Evolutionary conservation across 2,329 filamentous ascomycete species (phyloP), one percentile per base, ranked within the genome.

Genomic region (Aureobasidium namibiae): DNA sequence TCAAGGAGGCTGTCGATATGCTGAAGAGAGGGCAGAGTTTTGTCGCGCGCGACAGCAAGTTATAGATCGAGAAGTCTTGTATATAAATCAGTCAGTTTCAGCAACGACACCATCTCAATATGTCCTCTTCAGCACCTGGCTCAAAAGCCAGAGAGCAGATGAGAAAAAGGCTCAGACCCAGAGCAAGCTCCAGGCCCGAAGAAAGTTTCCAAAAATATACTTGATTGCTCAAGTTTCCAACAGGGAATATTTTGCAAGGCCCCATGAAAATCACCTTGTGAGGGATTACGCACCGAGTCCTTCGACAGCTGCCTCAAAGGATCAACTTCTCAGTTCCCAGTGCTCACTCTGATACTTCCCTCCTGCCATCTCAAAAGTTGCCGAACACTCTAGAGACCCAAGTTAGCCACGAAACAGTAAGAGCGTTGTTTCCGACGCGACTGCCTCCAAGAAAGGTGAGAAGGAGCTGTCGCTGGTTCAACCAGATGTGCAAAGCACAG

Each of bases 1-100:
- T 96, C 10, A 74, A 76, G 21, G 86, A 92, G 71, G 90, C 89
- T 1, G 84, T 85, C 9, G 79, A 82, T 1, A 83, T 87, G 78
- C 69, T 95, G 66, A 83, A 78, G 71, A 69, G 79, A 29, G 87
- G 85, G 4, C 75, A 79, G 39, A 73, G 74, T 2, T 92, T 88
- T 73, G 70, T 92, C 61, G 69, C 68, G 13, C 64, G 63, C 33
- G 61, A 66, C 13, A 80, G 77, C 62, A 79, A 76, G 62, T 66
- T 81, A 60, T 81, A 69, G 31, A n/a, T 5, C 9, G 6, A 13
- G 29, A 56, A 3, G 7, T 7, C n/a, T 33, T 23, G 31, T 26
- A 24, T 34, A 11, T n/a, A 34, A 24, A n/a, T 10, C 13, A 1
- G 8, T 49, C 18, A 38, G 21, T n/a, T 1, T 26, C 13, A 38